Evolutionary conservation across 2,329 filamentous ascomycete species (phyloP), one percentile per base, ranked within the genome.

Genomic region (Xylariaceae sp.): DNA sequence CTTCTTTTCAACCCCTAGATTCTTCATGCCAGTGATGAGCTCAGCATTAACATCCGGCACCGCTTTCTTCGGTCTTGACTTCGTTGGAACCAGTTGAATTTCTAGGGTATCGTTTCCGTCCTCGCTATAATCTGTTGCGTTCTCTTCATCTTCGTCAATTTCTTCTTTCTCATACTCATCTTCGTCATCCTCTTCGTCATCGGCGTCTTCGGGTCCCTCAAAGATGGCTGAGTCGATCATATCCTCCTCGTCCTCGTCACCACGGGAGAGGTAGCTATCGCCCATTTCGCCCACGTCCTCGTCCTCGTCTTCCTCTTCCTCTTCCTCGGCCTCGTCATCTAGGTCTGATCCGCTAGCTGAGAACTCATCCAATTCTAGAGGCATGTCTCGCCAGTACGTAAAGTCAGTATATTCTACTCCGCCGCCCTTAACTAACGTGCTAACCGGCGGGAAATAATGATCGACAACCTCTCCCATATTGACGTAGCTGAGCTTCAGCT

Each of bases 331-430:
- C 12, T 78, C 74, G 3, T 77, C 69, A 6, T 74, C 74, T 0
- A 74, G 70, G 0, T 70, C 68, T 1, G 79, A 79, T 7, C 83
- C 93, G 40, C 90, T 96, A 49, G 89, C 90, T 1, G 90, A 92
- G 67, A 98, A 98, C 51, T 96, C 91, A 37, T 92, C 90, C 23
- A 97, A 76, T 47, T 96, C 92, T 14, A 94, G 82, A 2, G 92
- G 91, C 44, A 83, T 82, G 61, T 96, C 90, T 61, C 96, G 84
- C 95, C 95, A 99, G 76, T 96, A 99, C 55, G 87, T 94, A 75
- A 99, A 99, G 72, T 99, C 95, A 0, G 95, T 99, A 70, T 91
- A 99, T 55, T 96, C 90, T 72, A 98, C 95, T 11, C 93, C 94
- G 17, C 93, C 94, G 40, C 90, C 90, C 67, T 90, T 92, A 16